Conservation (phyloP, 495 filamentous ascomycete species). For the Penicillium macrosclerotiorum region DNA sequence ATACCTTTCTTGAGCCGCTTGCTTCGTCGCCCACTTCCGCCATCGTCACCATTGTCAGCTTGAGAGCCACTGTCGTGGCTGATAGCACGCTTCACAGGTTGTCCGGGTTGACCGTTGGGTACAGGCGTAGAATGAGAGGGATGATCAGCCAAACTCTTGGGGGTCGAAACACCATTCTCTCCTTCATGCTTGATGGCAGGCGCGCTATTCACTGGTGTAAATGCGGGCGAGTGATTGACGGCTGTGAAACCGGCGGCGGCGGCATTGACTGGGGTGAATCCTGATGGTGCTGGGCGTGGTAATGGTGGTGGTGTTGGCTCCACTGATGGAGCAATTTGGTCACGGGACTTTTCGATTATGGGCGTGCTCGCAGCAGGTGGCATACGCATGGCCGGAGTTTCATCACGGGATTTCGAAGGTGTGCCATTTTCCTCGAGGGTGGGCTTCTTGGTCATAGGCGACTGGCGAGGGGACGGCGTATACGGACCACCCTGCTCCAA, state of each 20-base stretch:
- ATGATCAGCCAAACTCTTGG: conserved; percentile 40
- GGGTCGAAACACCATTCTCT: conserved; percentile 46
- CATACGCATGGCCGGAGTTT: conserved; percentile 70
- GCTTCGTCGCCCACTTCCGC: conserved; percentile 74
- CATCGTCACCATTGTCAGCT: conserved; percentile 60
- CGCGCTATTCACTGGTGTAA: conserved; percentile 51
- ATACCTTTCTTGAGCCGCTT: conserved; percentile 92
- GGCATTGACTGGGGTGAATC: conserved; percentile 81
- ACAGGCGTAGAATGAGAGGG: conserved; percentile 37
- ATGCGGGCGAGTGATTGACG: conserved; percentile 59
- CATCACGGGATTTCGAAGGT: conserved; percentile 60
- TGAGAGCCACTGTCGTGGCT: conserved; percentile 73
- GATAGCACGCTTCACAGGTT: conserved; percentile 75
- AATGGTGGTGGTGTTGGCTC: conserved; percentile 54
- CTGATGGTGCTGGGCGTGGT: conserved; percentile 46
- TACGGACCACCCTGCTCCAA: conserved; percentile 89
- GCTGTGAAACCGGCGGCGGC: conserved; percentile 69
- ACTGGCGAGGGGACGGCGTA: conserved; percentile 86
- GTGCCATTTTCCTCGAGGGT: conserved; percentile 59
- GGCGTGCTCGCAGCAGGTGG: conserved; percentile 67
- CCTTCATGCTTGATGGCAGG: conserved; percentile 49
- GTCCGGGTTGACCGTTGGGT: conserved; percentile 57
- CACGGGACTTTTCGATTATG: conserved; percentile 47
- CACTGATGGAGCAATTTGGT: conserved; percentile 37
- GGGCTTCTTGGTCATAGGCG: conserved; percentile 70